Evolutionary conservation across 176 grass and related monocot genomes (phyloP), one percentile per base, ranked within the genome.

Genomic region (Oryza longistaminata): DNA sequence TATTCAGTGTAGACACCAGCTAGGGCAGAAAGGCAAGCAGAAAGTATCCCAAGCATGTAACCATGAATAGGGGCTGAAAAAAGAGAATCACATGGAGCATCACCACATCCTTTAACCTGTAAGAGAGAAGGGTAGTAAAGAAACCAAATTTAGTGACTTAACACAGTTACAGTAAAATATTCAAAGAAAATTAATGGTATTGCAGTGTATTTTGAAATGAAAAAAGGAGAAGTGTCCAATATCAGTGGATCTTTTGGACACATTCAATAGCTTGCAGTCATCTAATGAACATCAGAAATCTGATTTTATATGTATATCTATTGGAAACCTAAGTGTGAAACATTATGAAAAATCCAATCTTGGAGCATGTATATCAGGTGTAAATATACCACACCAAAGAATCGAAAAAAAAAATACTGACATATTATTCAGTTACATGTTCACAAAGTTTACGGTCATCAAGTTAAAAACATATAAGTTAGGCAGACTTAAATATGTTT

Each of bases 1-100:
- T 99, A 99, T 78, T 99, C 91, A 25, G 91, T 96, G 70, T 99
- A 99, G 42, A 99, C 85, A 83, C 96, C 90, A 88, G 89, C 96
- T 79, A 99, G 87, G 58, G 96, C 96, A 85, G 96, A 99, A 81
- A 99, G 93, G 80, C 91, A 99, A 55, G 96, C 96, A 73, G 96
- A 99, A 83, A 96, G 80, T 82, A 99, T 81, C 46, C 87, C 96
- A 75, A 95, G 85, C 86, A 96, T 89, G 84, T 99, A 99, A 61
- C 96, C 96, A 46, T 91, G 89, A 55, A 96, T 69, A 45, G 91
- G 85, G 83, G 91, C 96, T 64, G 93, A 96, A 80, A 99, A 99
- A 79, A 98, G 88, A 11, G 96, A 95, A 77, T 94, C 91, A 60
- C 93, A 98, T 73, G 88, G 89, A 76, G 77, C 77, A 81, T 96